A percentile compares a stretch with the other conserved stretches of the same genome.
These are phyloP conservation scores for Ceratocystis alfenasii DNA, from an alignment of 2,329 filamentous ascomycete species.

Conservation along the genomic window DNA sequence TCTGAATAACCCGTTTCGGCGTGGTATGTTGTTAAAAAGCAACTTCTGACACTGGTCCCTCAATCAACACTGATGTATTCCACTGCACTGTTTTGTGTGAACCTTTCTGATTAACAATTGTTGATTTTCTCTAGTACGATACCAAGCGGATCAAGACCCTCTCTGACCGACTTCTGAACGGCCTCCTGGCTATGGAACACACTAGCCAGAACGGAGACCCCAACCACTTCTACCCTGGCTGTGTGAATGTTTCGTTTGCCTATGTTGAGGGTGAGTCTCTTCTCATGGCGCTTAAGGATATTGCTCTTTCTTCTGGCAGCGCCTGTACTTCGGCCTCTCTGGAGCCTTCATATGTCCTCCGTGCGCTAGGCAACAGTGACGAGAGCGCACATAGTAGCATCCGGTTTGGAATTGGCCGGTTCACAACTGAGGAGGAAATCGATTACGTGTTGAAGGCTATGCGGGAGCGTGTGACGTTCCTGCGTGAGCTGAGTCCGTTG, in stretches of 20 bases:
- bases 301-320: constrained; percentile 89
- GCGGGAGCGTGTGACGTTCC: constrained; percentile 75
- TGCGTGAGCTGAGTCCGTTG: constrained; percentile 85
- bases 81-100: constrained; percentile 12
- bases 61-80: constrained; percentile 3
- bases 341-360: constrained; percentile 90
- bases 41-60: constrained; percentile 44
- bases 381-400: constrained; percentile 98
- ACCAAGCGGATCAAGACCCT: constrained; percentile 69
- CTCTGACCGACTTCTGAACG: constrained; percentile 71
- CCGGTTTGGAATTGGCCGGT: constrained; percentile 90
- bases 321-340: constrained; percentile 94
- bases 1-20: constrained; percentile 61
- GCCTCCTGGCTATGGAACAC: constrained; percentile 81
- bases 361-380: constrained; percentile 88
- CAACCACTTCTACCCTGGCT: constrained; percentile 79
- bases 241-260: constrained; percentile 95
- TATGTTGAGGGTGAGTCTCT: constrained; percentile 98
- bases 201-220: constrained; percentile 81
- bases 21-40: constrained; percentile 51
- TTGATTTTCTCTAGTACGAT: constrained; percentile 59
- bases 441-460: constrained; percentile 97
- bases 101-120: neutral
- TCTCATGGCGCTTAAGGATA: constrained; percentile 96
- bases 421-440: constrained; percentile 89